Percentiles rank a stretch among this genome's conserved stretches.
These are phyloP conservation scores for Aspergillus terreus DNA, from an alignment of 2,329 filamentous ascomycete species.

Conservation along the genomic window DNA sequence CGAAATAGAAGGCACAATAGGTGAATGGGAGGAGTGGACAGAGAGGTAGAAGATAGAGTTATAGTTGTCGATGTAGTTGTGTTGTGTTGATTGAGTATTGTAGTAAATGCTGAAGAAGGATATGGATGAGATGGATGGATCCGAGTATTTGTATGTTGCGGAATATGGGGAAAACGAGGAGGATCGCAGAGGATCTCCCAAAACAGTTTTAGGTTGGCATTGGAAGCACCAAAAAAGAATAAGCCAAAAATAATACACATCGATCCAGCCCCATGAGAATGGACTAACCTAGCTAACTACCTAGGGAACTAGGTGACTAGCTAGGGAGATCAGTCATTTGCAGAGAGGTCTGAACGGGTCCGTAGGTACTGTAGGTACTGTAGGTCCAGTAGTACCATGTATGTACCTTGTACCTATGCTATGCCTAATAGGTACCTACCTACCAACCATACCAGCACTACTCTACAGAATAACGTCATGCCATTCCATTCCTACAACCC, in stretches of 20 bases:
- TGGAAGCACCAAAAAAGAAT: neutral
- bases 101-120: neutral
- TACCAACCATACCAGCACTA: too few species aligned
- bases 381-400: too few species aligned
- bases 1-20: conserved; percentile 6
- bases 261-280: neutral
- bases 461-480: neutral
- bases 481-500: neutral
- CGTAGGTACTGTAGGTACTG: too few species aligned
- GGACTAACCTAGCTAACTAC: conserved; percentile 7
- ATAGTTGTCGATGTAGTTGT: too few species aligned
- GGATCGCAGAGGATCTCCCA: neutral
- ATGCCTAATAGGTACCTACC: neutral
- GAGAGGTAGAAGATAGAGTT: neutral
- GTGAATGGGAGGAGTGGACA: neutral
- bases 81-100: too few species aligned
- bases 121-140: neutral
- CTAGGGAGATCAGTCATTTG: conserved; percentile 16
- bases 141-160: conserved; percentile 2
- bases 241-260: neutral
- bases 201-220: neutral
- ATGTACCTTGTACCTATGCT: neutral
- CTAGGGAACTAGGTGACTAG: neutral
- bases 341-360: conserved; percentile 2
- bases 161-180: conserved; percentile 1